Base-by-base conservation (phyloP, 2,329 filamentous ascomycete species). In the Neonectria neomacrospora region DNA sequence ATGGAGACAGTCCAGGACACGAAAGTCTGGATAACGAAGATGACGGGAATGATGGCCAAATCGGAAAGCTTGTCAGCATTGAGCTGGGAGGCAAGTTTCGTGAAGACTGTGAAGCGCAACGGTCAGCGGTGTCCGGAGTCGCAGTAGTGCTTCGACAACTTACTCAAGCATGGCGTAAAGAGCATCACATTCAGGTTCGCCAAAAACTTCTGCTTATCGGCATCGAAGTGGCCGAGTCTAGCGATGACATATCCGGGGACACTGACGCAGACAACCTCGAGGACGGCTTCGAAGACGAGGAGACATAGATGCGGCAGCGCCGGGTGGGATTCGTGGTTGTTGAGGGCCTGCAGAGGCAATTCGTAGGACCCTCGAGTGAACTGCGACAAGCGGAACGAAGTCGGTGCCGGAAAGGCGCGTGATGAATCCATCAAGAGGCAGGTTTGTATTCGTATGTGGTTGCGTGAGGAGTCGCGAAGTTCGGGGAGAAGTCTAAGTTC, bases 131-230 rank as follows among this genome's bases (percentile, higher is more conserved):
- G 28, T 28, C 3, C 18, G 12, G 50, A 26, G 28, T 28, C 30
- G 11, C 22, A 7, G 22, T 26, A 32, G 39, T 34, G 20, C 26
- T 45, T 22, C 37, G 22, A 45, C 34, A 42, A 80, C 90, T 66
- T 88, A 96, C 93, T 96, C 67, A 99, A 88, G 78, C 96, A 98
- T 68, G 96, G 96, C 30, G 96, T 99, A 80, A 99, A 99, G 44
- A 99, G 85, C 82, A 92, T 92, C 63, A 97, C 94, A 78, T 99
- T 99, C 71, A 99, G 85, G 76, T 99, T 97, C 57, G 96, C 95
- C 54, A 97, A 85, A 75, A 99, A 96, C 80, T 97, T 98, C 79
- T 99, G 96, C 77, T 94, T 92, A 54, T 97, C 94, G 67, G 93
- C 93, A 79, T 97, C 93, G 79, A 99, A 98, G 81, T 97, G 92